These are phyloP conservation scores for Penicillium lividum DNA, from an alignment of 495 filamentous ascomycete species.

Conservation along the genomic window DNA sequence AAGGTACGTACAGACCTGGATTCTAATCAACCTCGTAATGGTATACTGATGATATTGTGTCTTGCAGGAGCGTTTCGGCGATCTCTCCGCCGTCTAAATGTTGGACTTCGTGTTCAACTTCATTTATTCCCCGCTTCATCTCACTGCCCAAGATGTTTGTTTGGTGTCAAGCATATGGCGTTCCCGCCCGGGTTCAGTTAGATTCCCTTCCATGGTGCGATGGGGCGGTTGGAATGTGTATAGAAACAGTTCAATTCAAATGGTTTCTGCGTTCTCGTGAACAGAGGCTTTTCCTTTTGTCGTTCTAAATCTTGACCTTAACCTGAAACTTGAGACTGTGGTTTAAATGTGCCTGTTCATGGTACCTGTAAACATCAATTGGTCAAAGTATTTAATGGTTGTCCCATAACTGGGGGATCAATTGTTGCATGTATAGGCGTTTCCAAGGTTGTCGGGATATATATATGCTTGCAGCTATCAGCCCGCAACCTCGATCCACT, in stretches of 20 bases:
- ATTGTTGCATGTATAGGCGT: too few species aligned
- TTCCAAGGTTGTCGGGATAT: neutral
- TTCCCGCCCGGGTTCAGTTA: constrained; percentile 25
- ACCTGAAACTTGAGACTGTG: too few species aligned
- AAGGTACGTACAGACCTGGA: constrained; percentile 64
- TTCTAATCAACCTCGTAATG: neutral
- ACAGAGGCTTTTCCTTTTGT: constrained; percentile 9
- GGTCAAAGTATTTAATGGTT: too few species aligned
- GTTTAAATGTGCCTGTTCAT: too few species aligned
- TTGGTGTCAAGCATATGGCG: constrained; percentile 36
- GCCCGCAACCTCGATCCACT: neutral
- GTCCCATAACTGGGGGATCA: too few species aligned
- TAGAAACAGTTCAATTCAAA: constrained; percentile 49
- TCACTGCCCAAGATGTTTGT: constrained; percentile 38
- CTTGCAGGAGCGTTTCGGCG: constrained; percentile 93
- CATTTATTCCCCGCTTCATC: constrained; percentile 41
- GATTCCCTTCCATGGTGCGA: constrained; percentile 28
- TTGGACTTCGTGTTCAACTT: constrained; percentile 26
- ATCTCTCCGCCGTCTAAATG: constrained; percentile 84
- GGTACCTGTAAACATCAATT: too few species aligned
- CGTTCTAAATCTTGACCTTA: neutral
- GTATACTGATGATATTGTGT: constrained; percentile 3
- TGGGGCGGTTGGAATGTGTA: constrained; percentile 43
- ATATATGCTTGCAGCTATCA: neutral
- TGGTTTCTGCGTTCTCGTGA: constrained; percentile 32